These are phyloP conservation scores for Colletotrichum spaethianum DNA, from an alignment of 2,329 filamentous ascomycete species.

Conservation along the genomic window DNA sequence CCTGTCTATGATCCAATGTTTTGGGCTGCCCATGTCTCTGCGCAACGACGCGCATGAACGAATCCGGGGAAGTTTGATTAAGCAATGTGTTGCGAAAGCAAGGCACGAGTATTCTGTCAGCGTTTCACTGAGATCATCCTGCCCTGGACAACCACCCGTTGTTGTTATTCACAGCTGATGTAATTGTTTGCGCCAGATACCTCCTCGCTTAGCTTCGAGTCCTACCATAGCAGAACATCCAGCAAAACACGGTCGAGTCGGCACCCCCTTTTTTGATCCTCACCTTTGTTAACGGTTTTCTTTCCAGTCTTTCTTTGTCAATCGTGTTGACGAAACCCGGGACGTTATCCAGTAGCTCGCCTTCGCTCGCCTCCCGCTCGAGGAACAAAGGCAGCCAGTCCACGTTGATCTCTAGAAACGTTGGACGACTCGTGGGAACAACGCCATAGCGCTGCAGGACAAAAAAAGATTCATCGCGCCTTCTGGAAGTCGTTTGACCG, in stretches of 20 bases:
- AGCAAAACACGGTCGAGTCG: not conserved
- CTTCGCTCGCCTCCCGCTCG: not conserved
- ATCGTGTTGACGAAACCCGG: conserved; percentile 12
- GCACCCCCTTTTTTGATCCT: not conserved
- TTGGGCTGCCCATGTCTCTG: conserved; percentile 23
- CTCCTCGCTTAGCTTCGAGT: not conserved
- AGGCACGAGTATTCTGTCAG: conserved; percentile 29
- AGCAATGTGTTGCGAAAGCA: conserved; percentile 14
- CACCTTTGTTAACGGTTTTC: conserved; percentile 10
- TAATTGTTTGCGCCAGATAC: conserved; percentile 13
- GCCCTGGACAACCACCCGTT: conserved; percentile 12
- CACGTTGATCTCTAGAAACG: conserved; percentile 4
- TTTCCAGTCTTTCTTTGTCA: conserved; percentile 22
- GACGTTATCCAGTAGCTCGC: conserved; percentile 22
- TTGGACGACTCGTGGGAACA: conserved; percentile 12
- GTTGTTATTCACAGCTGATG: conserved; percentile 10
- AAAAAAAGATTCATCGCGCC: conserved; percentile 5
- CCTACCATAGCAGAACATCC: not conserved
- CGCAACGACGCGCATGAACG: conserved; percentile 34
- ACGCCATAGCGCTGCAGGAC: conserved; percentile 9
- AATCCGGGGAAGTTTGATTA: conserved; percentile 31
- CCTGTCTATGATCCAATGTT: conserved; percentile 23
- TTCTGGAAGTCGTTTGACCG: conserved; percentile 3
- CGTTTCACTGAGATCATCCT: conserved; percentile 19
- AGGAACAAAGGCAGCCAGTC: conserved; percentile 23